phyloP scores from a whole-genome alignment of 108 stramenopile genomes.

The Seminavis robusta region DNA sequence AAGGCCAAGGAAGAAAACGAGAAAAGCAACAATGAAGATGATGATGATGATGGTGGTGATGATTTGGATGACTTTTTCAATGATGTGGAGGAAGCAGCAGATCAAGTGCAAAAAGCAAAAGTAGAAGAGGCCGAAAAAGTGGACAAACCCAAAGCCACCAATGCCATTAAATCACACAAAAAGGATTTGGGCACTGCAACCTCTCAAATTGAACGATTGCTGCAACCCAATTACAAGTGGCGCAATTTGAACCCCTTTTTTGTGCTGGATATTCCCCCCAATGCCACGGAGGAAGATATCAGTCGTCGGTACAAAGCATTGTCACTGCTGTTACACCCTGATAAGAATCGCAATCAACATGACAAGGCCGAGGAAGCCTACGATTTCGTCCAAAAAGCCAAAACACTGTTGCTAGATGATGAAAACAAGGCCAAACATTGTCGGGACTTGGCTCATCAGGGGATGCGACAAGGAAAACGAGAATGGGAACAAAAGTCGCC shows the following conservation, averaged over 20 bases:
- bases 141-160: constrained; percentile 27
- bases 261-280: constrained; percentile 62
- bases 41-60: constrained; percentile 47
- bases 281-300: constrained; percentile 64
- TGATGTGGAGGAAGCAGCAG: constrained; percentile 73
- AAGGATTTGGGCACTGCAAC: constrained; percentile 58
- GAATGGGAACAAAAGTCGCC: constrained; percentile 30
- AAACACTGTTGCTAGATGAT: constrained; percentile 51
- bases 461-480: constrained; percentile 62
- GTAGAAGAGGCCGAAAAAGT: constrained; percentile 10
- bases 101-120: constrained; percentile 38
- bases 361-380: constrained; percentile 68
- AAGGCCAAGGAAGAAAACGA: constrained; percentile 10
- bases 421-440: constrained; percentile 51
- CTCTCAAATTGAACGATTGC: constrained; percentile 78
- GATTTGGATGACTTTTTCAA: constrained; percentile 81
- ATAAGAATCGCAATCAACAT: constrained; percentile 54
- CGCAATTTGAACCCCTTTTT: constrained; percentile 83
- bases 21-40: constrained; percentile 15
- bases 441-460: constrained; percentile 62
- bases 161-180: constrained; percentile 65
- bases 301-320: constrained; percentile 80
- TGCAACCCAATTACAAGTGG: constrained; percentile 80
- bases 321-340: constrained; percentile 77
- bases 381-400: constrained; percentile 78